Base-by-base conservation (phyloP, 2,329 filamentous ascomycete genomes). In the Chrysosporium queenslandicum region DNA sequence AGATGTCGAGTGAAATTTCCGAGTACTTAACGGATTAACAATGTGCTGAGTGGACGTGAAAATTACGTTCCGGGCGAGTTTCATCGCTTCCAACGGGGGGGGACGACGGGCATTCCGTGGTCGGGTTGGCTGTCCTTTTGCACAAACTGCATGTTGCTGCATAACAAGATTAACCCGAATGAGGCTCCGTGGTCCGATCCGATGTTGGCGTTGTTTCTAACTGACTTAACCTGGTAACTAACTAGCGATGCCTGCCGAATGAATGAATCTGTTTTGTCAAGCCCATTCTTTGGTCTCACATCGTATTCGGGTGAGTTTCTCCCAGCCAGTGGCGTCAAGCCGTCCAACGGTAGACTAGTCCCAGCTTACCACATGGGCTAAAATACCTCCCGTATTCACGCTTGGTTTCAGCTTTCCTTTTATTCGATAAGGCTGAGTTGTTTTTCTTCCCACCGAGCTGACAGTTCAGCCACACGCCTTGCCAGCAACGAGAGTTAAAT, bases 241-340 rank as follows among this genome's bases (percentile, higher is more conserved):
- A n/a, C n/a, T n/a, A n/a, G n/a, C n/a, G n/a, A n/a, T n/a, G n/a
- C n/a, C n/a, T n/a, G n/a, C n/a, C n/a, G n/a, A n/a, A n/a, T n/a
- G n/a, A n/a, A n/a, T n/a, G n/a, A n/a, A n/a, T n/a, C n/a, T 29
- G 27, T 9, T 29, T 4, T 29, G 27, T 29, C 27, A 29, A 9
- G 9, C 27, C n/a, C n/a, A n/a, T 34, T n/a, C 32, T 4, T 12
- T n/a, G 7, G 32, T n/a, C 8, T 20, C 18, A 4, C 20, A 7
- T 45, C 41, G 41, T 45, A 45, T 45, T 45, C 41, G 41, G 41
- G 41, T 32, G 41, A 12, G 37, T 4, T 5, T 39, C 23, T n/a
- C 32, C n/a, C 12, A 6, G n/a, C 14, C 18, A 18, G 34, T 37
- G 34, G 40, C 40, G 40, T 43, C 9, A 25, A 43, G 11, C 11